Conservation (phyloP, 495 filamentous ascomycete species). For the Penicillium coprophilum region DNA sequence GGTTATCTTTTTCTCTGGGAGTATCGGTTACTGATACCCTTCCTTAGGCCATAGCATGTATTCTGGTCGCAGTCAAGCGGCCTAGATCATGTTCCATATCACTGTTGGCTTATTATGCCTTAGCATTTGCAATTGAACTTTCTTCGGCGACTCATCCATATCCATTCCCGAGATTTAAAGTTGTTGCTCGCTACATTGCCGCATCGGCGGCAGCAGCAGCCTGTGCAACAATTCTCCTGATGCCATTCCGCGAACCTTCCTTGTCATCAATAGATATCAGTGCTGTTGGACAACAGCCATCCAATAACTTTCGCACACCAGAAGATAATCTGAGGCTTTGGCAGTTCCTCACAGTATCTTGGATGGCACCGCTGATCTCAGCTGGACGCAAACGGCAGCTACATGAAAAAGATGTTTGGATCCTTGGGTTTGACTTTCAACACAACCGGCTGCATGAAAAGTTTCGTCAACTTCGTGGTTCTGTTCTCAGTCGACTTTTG, state of each 20-base stretch:
- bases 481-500: conserved; percentile 65
- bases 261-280: conserved; percentile 63
- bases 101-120: conserved; percentile 34
- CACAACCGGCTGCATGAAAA: conserved; percentile 66
- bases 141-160: conserved; percentile 32
- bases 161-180: conserved; percentile 24
- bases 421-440: conserved; percentile 71
- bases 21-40: conserved; percentile 11
- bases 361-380: conserved; percentile 73
- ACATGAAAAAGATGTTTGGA: conserved; percentile 77
- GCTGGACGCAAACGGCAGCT: conserved; percentile 61
- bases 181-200: conserved; percentile 42
- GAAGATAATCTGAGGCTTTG: conserved; percentile 76
- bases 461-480: conserved; percentile 71
- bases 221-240: conserved; percentile 58
- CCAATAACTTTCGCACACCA: conserved; percentile 65
- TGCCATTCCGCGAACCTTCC: conserved; percentile 67
- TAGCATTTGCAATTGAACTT: conserved; percentile 43
- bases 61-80: conserved; percentile 49
- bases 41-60: conserved; percentile 39
- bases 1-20: conserved; percentile 12
- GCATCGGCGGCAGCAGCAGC: conserved; percentile 41
- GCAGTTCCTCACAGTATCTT: conserved; percentile 81
- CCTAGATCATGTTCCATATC: conserved; percentile 46
- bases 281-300: conserved; percentile 55